Evolutionary conservation across 495 filamentous ascomycete genomes (phyloP).

Genomic region (Daldinia decipiens): DNA sequence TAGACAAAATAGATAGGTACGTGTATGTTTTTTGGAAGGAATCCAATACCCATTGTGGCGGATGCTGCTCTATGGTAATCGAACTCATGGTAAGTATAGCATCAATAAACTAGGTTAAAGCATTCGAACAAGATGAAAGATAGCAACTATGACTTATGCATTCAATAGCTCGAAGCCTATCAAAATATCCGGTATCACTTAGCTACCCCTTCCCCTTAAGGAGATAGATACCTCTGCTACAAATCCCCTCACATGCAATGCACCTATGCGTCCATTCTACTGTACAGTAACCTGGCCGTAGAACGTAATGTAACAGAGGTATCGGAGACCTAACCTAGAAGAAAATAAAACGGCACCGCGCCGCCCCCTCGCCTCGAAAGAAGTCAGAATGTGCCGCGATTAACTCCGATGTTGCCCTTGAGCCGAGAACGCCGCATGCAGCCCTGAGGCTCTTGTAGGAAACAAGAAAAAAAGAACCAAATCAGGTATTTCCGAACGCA

Average conservation of each 20-base stretch:
- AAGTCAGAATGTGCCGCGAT: constrained; percentile 15
- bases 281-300: constrained; percentile 31
- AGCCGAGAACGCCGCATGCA: constrained; percentile 36
- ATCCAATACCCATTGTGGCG: background rate
- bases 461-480: constrained; percentile 5
- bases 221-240: constrained; percentile 19
- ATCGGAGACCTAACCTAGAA: constrained; percentile 24
- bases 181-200: constrained; percentile 9
- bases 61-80: background rate
- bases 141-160: constrained; percentile 15
- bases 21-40: background rate
- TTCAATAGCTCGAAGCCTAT: constrained; percentile 16
- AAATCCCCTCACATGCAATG: constrained; percentile 24
- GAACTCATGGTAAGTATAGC: background rate
- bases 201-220: background rate
- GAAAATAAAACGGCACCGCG: constrained; percentile 3
- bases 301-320: constrained; percentile 25
- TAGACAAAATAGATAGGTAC: background rate
- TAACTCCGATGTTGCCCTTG: constrained; percentile 24
- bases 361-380: constrained; percentile 12
- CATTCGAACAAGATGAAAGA: background rate
- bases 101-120: background rate
- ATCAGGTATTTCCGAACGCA: constrained; percentile 2
- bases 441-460: constrained; percentile 17
- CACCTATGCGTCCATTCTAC: constrained; percentile 25